Evolutionary conservation across 2,329 filamentous ascomycete genomes (phyloP).

Genomic region (Colletotrichum musae): DNA sequence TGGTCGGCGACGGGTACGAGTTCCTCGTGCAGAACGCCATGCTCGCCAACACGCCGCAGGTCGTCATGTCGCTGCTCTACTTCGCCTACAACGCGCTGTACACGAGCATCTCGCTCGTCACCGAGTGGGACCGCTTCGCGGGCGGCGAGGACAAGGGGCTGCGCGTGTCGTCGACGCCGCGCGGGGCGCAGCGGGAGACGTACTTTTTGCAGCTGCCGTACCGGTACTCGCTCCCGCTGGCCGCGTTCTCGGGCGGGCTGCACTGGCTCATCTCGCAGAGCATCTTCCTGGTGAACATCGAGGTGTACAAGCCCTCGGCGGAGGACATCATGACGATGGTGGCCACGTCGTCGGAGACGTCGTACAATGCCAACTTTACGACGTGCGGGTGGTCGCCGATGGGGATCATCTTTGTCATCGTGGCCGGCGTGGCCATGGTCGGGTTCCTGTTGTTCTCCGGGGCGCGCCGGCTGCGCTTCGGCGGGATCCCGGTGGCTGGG

Average conservation of each 20-base stretch:
- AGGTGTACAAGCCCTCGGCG: background rate
- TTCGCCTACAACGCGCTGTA: conserved; percentile 17
- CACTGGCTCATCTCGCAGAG: conserved; percentile 24
- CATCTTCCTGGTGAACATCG: background rate
- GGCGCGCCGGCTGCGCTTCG: background rate
- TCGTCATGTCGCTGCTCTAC: conserved; percentile 7
- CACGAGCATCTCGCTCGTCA: background rate
- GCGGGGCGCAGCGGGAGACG: background rate
- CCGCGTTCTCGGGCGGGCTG: rapidly evolving
- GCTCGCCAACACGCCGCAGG: background rate
- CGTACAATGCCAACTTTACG: background rate
- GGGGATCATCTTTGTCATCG: background rate
- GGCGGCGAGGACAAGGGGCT: background rate
- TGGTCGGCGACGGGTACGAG: background rate
- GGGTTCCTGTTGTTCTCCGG: background rate
- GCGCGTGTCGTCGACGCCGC: background rate
- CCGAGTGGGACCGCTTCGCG: background rate
- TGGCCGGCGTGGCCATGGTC: background rate
- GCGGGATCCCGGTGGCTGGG: background rate
- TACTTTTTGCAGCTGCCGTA: conserved; percentile 10
- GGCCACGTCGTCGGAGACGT: background rate
- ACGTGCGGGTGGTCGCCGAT: conserved; percentile 1
- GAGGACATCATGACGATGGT: background rate
- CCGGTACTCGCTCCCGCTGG: background rate
- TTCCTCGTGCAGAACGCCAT: background rate